Percentiles rank a stretch among this genome's conserved stretches.
phyloP scores from a whole-genome alignment of 192 early-diverging fungal species.

The Backusella tuberculispora region DNA sequence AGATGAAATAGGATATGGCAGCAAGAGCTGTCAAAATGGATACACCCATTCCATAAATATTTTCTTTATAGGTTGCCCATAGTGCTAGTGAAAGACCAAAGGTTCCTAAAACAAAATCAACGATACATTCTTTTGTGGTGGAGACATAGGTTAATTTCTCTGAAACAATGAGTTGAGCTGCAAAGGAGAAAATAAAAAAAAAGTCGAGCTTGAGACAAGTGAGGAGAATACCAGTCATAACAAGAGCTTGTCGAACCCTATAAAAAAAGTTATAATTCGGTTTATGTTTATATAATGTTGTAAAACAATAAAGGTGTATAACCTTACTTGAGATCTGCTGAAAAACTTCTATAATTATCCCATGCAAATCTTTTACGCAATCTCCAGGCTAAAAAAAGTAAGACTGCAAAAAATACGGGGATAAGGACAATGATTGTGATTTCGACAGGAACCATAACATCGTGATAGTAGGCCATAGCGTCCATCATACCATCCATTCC shows the following conservation, averaged over 20 bases:
- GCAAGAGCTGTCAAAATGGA: slow-evolving; percentile 20
- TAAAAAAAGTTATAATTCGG: neutral
- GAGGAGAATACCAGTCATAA: slow-evolving; percentile 36
- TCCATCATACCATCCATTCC: neutral
- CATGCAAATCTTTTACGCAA: slow-evolving; percentile 48
- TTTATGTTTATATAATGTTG: neutral
- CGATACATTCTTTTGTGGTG: slow-evolving; percentile 31
- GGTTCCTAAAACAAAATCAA: slow-evolving; percentile 42
- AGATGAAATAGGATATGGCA: slow-evolving; percentile 37
- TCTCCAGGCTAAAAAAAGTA: slow-evolving; percentile 36
- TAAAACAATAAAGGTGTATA: neutral
- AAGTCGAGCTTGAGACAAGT: slow-evolving; percentile 52
- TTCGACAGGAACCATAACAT: slow-evolving; percentile 46
- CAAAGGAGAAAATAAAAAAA: slow-evolving; percentile 50
- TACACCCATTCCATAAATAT: slow-evolving; percentile 34
- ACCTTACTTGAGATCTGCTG: slow-evolving; percentile 44
- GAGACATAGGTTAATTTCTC: slow-evolving; percentile 32
- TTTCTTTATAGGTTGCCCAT: slow-evolving; percentile 31
- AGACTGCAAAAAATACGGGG: slow-evolving; percentile 30
- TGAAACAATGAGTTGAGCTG: slow-evolving; percentile 50
- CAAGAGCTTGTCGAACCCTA: slow-evolving; percentile 35
- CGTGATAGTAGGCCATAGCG: slow-evolving; percentile 32
- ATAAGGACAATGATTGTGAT: slow-evolving; percentile 50
- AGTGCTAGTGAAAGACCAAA: slow-evolving; percentile 35
- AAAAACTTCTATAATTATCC: slow-evolving; percentile 51